Percentiles rank a stretch among this genome's conserved stretches.
phyloP scores from a whole-genome alignment of 2,329 filamentous ascomycete genomes.

The Neofusicoccum kwambonambiense region DNA sequence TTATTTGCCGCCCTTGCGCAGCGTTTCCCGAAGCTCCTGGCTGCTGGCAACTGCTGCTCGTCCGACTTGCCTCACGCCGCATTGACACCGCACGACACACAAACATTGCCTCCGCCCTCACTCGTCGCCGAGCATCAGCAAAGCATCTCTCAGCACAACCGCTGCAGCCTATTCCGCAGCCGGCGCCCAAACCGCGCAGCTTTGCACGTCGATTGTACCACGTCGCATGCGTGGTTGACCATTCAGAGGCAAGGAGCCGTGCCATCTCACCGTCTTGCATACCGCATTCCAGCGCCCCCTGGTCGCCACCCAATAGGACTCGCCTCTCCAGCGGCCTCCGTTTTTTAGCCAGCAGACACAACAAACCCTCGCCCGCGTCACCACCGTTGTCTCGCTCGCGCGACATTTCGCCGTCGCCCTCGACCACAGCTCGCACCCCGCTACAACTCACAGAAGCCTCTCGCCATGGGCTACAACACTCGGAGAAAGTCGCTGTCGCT shows the following conservation, averaged over 20 bases:
- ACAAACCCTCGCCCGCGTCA: slow-evolving; percentile 7
- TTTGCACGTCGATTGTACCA: slow-evolving; percentile 8
- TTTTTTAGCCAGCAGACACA: slow-evolving; percentile 14
- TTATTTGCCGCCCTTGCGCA: slow-evolving; percentile 6
- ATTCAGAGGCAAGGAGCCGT: slow-evolving; percentile 16
- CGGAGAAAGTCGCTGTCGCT: slow-evolving; percentile 93
- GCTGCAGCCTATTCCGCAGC: slow-evolving; percentile 15
- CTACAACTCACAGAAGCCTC: slow-evolving; percentile 3
- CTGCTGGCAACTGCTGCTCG: slow-evolving; percentile 12
- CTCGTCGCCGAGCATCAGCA: background rate
- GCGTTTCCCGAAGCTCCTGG: slow-evolving; percentile 4
- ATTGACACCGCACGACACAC: slow-evolving; percentile 10
- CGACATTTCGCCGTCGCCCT: slow-evolving; percentile 31
- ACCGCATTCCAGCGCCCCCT: slow-evolving; percentile 17
- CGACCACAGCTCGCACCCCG: slow-evolving; percentile 23
- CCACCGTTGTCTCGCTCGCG: slow-evolving; percentile 8
- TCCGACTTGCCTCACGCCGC: slow-evolving; percentile 6
- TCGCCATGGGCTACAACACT: slow-evolving; percentile 86
- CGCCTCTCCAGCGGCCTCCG: slow-evolving; percentile 11
- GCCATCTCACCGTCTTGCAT: slow-evolving; percentile 15
- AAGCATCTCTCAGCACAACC: slow-evolving; percentile 3
- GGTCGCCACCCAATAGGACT: slow-evolving; percentile 18
- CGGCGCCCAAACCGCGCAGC: background rate
- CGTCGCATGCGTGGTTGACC: slow-evolving; percentile 13
- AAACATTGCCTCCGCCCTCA: background rate